Percentiles rank a stretch among this genome's conserved stretches.
phyloP scores from a whole-genome alignment of 768 basidiomycete species.

The Macrolepiota albuminosa region DNA sequence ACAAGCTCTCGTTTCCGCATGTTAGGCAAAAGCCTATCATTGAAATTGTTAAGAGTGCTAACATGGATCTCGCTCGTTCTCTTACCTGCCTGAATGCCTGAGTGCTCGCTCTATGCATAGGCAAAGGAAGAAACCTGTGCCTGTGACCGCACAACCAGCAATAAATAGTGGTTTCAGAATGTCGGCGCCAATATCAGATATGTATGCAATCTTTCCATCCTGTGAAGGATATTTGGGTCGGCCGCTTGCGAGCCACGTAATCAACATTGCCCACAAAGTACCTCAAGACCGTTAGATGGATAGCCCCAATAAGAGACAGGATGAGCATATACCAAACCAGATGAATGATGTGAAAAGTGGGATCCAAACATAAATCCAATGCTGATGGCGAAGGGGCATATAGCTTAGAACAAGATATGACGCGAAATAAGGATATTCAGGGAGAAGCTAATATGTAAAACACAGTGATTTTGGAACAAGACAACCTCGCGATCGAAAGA shows the following conservation, averaged over 20 bases:
- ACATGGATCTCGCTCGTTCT: neutral
- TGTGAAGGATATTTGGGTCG: slow-evolving; percentile 53
- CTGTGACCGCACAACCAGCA: slow-evolving; percentile 59
- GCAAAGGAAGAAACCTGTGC: slow-evolving; percentile 53
- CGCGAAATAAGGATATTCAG: neutral
- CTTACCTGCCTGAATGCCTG: slow-evolving; percentile 58
- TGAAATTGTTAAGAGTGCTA: neutral
- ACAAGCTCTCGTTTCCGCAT: slow-evolving; percentile 54
- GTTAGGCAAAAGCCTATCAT: slow-evolving; percentile 49
- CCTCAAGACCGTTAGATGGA: slow-evolving; percentile 22
- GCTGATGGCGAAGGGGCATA: slow-evolving; percentile 25
- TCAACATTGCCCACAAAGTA: slow-evolving; percentile 63
- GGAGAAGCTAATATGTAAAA: neutral
- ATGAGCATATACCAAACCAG: slow-evolving; percentile 49
- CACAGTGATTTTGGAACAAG: neutral
- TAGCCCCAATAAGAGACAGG: neutral
- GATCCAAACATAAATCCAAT: slow-evolving; percentile 63
- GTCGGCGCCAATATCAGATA: slow-evolving; percentile 74
- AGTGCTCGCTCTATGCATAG: slow-evolving; percentile 59
- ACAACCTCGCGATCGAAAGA: neutral
- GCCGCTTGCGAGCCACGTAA: slow-evolving; percentile 68
- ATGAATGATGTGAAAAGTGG: slow-evolving; percentile 55
- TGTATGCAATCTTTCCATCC: slow-evolving; percentile 60
- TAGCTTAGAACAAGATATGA: slow-evolving; percentile 11
- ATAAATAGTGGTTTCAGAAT: slow-evolving; percentile 75